Conservation (phyloP, 2,329 filamentous ascomycete genomes). For the Botryosphaeria dothidea region DNA sequence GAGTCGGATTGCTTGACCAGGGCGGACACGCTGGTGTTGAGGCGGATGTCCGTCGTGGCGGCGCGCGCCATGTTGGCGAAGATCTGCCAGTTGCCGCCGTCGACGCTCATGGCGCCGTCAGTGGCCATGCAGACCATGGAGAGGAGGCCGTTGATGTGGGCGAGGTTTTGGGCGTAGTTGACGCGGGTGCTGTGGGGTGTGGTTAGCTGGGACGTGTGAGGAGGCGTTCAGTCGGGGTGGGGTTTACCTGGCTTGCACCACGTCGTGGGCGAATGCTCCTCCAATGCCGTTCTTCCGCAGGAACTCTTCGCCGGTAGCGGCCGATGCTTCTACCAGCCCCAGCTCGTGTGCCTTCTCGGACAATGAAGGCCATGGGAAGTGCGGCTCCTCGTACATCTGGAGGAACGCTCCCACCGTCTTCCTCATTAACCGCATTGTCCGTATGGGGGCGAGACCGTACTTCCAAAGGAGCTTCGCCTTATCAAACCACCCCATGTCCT, state of each 20-base stretch:
- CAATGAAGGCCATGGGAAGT: conserved; percentile 82
- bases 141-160: conserved; percentile 83
- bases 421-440: conserved; percentile 72
- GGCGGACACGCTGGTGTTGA: conserved; percentile 68
- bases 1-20: conserved; percentile 31
- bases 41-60: conserved; percentile 61
- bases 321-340: conserved; percentile 66
- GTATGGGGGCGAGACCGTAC: conserved; percentile 78
- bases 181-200: conserved; percentile 69
- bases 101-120: conserved; percentile 75
- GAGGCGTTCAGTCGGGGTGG: too few species aligned
- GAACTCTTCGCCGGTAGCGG: conserved; percentile 71
- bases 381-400: conserved; percentile 74
- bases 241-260: conserved; percentile 74
- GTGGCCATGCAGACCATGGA: conserved; percentile 92
- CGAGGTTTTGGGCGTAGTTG: conserved; percentile 90
- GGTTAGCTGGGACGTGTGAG: background rate
- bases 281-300: conserved; percentile 68
- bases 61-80: conserved; percentile 64
- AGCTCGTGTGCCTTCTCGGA: conserved; percentile 67
- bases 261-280: conserved; percentile 69
- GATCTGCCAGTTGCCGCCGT: conserved; percentile 91
- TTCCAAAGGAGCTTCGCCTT: conserved; percentile 77
- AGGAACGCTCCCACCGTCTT: conserved; percentile 71
- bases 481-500: conserved; percentile 74